Evolutionary conservation across 2,329 filamentous ascomycete species (phyloP), one percentile per base, ranked within the genome.

Genomic region (Pseudogymnoascus sp.): DNA sequence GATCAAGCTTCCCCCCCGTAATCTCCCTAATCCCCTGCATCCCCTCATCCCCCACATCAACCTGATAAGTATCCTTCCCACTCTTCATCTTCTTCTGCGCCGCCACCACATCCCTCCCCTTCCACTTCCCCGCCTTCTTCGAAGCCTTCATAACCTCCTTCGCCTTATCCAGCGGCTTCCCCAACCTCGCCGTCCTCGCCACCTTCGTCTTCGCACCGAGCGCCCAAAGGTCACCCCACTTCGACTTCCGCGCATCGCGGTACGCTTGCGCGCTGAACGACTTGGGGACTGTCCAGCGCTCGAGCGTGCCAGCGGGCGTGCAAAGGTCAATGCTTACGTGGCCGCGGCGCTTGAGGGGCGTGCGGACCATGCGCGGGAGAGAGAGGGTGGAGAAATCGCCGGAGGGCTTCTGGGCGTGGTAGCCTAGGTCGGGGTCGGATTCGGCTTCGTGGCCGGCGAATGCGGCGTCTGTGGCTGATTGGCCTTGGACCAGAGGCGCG

Each of bases 211-310:
- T 97, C 21, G 93, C 93, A 0, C 95, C 95, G 0, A 97, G 80
- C 0, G 93, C 92, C 95, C 95, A 99, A 8, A 97, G 80, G 73
- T 97, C 95, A 40, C 95, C 95, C 95, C 93, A 97, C 62, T 78
- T 79, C 0, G 88, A 84, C 77, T 99, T 99, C 66, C 95, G 86
- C 37, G 95, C 95, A 73, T 97, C 95, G 70, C 90, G 91, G 77
- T 93, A 97, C 0, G 92, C 92, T 70, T 89, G 86, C 69, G 84
- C 87, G 74, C 87, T 88, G 76, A 88, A 95, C 65, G 87, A 91
- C 69, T 86, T 86, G 1, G 93, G 90, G 0, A 99, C 88, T 0
- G 89, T 95, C 95, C 95, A 99, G 63, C 95, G 90, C 79, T 99
- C 93, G 36, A 97, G 86, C 45, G 83, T 86, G 34, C 90, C 95